Evolutionary conservation across 2,329 filamentous ascomycete genomes (phyloP).

Genomic region (Fusarium citri): DNA sequence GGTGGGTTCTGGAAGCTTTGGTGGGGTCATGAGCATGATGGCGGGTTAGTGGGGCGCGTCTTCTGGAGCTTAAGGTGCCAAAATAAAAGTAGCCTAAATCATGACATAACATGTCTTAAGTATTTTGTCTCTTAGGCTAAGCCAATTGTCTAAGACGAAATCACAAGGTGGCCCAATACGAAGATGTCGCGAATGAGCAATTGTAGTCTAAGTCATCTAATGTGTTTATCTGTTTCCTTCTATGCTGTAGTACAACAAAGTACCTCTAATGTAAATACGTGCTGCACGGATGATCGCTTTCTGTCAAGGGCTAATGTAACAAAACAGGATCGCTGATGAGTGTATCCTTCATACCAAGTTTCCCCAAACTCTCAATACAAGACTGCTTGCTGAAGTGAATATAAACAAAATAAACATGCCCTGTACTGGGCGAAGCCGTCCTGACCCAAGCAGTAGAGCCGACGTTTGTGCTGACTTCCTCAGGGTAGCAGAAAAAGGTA

Average conservation of each 20-base stretch:
- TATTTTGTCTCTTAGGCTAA: background rate
- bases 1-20: constrained; percentile 51
- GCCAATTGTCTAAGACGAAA: background rate
- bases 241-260: background rate
- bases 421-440: no score
- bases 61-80: background rate
- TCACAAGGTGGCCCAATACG: background rate
- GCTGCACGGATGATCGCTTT: background rate
- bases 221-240: background rate
- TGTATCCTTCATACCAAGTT: background rate
- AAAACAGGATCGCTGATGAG: background rate
- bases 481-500: accelerated
- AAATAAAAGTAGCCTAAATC: background rate
- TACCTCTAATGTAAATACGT: background rate
- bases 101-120: accelerated
- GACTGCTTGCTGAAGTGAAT: background rate
- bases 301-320: background rate
- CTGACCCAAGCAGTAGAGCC: no score
- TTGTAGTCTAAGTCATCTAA: no score
- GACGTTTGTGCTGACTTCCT: no score
- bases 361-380: background rate
- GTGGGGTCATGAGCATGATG: constrained; percentile 37
- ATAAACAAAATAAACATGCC: no score
- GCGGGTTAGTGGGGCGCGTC: background rate
- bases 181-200: accelerated